These are phyloP conservation scores for Exophiala sideris DNA, from an alignment of 2,329 filamentous ascomycete species.

Conservation along the genomic window DNA sequence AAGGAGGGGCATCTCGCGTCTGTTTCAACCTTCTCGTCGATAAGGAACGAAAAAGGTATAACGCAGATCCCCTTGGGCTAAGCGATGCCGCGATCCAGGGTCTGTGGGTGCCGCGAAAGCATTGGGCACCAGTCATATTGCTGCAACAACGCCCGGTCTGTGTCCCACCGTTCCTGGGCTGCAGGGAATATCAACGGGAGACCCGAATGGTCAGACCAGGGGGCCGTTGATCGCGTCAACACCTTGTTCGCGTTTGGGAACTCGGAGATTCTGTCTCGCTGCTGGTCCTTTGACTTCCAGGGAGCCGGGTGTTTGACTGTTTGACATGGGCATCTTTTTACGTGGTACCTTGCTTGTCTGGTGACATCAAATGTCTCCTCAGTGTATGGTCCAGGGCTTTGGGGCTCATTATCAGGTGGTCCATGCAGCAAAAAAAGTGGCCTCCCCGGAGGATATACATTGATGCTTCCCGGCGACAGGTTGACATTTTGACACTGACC, in stretches of 20 bases:
- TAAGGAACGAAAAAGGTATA: not conserved
- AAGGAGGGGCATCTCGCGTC: not conserved
- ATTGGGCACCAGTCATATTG: constrained; percentile 5
- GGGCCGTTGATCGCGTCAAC: not conserved
- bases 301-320: not conserved
- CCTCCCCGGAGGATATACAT: constrained; percentile 8
- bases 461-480: constrained; percentile 9
- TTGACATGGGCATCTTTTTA: not conserved
- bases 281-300: not conserved
- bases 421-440: not conserved
- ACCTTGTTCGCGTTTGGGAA: not conserved
- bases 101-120: not conserved
- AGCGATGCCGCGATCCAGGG: not conserved
- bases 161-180: not conserved
- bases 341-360: not conserved
- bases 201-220: not conserved
- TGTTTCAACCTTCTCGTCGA: not conserved
- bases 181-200: constrained; percentile 1
- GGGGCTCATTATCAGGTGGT: not conserved
- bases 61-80: not conserved
- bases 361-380: not conserved
- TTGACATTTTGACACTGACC: constrained; percentile 6
- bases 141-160: constrained; percentile 10
- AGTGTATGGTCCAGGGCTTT: not conserved
- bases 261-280: not conserved